Conservation (phyloP, 1,284 basidiomycete species). For the Ustilago curta region DNA sequence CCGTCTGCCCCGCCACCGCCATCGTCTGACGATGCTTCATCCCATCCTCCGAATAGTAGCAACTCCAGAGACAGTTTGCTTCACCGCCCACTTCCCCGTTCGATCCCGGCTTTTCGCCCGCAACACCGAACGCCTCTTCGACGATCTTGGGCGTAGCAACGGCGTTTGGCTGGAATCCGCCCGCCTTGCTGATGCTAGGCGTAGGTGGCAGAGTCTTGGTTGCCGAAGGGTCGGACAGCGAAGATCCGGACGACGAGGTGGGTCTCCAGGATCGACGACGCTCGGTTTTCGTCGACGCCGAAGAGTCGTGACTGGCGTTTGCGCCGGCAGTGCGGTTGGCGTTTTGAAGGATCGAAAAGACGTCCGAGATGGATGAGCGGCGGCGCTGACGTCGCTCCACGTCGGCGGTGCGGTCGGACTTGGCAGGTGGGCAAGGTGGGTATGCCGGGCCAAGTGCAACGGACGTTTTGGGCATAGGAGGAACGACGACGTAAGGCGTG, state of each 20-base stretch:
- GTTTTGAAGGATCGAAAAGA: conserved; percentile 29
- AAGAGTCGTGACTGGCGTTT: background rate
- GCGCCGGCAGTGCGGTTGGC: conserved; percentile 5
- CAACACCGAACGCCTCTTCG: conserved; percentile 18
- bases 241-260: conserved; percentile 5
- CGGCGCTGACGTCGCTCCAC: conserved; percentile 8
- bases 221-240: background rate
- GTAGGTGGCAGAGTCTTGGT: conserved; percentile 13
- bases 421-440: background rate
- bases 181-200: conserved; percentile 1
- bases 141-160: conserved; percentile 38
- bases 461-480: background rate
- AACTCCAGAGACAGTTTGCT: conserved; percentile 33
- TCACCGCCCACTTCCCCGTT: background rate
- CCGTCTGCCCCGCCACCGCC: background rate
- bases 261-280: conserved; percentile 35
- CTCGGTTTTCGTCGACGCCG: conserved; percentile 13
- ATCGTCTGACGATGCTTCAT: background rate
- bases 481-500: background rate
- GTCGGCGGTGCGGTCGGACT: background rate
- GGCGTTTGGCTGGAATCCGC: conserved; percentile 17
- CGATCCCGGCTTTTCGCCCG: background rate
- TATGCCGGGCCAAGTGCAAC: background rate
- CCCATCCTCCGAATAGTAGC: conserved; percentile 40
- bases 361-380: conserved; percentile 30